Percentiles rank a stretch among this genome's conserved stretches.
Evolutionary conservation across 1,284 basidiomycete genomes (phyloP).

Genomic region (Phellopilus nigrolimitatus): DNA sequence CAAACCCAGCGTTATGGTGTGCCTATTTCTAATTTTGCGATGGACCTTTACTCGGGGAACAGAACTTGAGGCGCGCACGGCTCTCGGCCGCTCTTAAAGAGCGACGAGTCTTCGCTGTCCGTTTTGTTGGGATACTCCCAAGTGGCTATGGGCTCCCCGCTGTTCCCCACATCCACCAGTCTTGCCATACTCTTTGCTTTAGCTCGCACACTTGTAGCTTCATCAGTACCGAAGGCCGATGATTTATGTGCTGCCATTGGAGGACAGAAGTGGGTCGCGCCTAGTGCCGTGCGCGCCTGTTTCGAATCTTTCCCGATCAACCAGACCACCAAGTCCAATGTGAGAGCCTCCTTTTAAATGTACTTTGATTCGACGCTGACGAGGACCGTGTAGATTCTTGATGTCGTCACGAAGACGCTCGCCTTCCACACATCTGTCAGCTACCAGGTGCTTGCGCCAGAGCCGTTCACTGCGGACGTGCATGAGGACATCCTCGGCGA

Average conservation of each 20-base stretch:
- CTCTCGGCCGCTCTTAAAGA: no score
- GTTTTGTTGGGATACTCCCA: no score
- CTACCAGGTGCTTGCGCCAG: slow-evolving; percentile 49
- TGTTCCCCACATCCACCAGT: not conserved
- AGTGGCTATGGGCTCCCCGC: not conserved
- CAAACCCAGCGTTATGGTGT: no score
- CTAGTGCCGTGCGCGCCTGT: slow-evolving; percentile 46
- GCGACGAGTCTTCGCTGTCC: no score
- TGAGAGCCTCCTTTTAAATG: slow-evolving; percentile 26
- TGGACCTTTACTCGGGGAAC: no score
- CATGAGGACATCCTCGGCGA: slow-evolving; percentile 51
- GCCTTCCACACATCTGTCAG: slow-evolving; percentile 58
- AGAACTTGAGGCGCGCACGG: no score
- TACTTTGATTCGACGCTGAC: slow-evolving; percentile 14
- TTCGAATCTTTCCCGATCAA: slow-evolving; percentile 43
- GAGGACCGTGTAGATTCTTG: slow-evolving; percentile 38
- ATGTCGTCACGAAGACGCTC: slow-evolving; percentile 53
- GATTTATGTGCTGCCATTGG: slow-evolving; percentile 50
- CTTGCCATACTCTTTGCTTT: not conserved
- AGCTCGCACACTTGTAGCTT: not conserved
- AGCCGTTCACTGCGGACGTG: slow-evolving; percentile 49
- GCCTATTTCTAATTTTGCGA: no score
- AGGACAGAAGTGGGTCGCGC: slow-evolving; percentile 48
- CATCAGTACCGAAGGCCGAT: slow-evolving; percentile 8
- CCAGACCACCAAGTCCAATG: slow-evolving; percentile 41